Percentiles rank a stretch among this genome's conserved stretches.
Evolutionary conservation across 2,329 filamentous ascomycete genomes (phyloP).

Genomic region (Neofusicoccum laricinum): DNA sequence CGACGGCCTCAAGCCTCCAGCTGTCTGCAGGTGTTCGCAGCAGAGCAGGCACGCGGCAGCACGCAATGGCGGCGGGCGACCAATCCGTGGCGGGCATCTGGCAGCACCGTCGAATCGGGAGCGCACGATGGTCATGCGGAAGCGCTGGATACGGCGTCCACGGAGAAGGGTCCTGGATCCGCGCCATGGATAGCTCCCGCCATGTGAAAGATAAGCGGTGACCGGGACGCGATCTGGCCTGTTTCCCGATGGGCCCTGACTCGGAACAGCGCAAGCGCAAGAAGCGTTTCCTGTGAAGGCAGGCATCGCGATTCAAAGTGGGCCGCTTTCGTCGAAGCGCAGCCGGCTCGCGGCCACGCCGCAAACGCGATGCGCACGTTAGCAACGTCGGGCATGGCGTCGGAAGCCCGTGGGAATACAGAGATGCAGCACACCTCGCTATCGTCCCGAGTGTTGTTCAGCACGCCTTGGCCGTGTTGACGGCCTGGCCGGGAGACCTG

Average conservation of each 20-base stretch:
- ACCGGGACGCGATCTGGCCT: constrained; percentile 7
- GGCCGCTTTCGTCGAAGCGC: constrained; percentile 10
- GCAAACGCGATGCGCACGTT: neutral
- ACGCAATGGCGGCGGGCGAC: neutral
- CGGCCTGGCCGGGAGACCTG: constrained; percentile 2
- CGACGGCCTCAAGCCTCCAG: neutral
- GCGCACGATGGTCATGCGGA: constrained; percentile 9
- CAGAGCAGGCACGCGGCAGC: neutral
- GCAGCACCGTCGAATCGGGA: neutral
- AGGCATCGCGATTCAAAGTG: constrained; percentile 5
- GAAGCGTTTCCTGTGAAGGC: neutral
- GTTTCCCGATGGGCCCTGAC: constrained; percentile 1
- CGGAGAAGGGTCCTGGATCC: constrained; percentile 12
- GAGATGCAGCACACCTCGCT: neutral
- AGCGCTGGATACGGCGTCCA: constrained; percentile 4
- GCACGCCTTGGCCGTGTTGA: too few relatives aligned
- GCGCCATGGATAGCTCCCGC: constrained; percentile 5
- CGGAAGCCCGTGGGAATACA: neutral
- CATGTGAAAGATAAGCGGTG: constrained; percentile 10
- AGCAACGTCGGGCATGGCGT: neutral
- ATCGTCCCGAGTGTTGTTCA: neutral
- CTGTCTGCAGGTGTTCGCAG: neutral
- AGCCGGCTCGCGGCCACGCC: neutral
- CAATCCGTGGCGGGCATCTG: neutral
- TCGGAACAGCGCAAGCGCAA: constrained; percentile 2